Base-by-base conservation (phyloP, 768 basidiomycete genomes). In the Suillus ampliporus region DNA sequence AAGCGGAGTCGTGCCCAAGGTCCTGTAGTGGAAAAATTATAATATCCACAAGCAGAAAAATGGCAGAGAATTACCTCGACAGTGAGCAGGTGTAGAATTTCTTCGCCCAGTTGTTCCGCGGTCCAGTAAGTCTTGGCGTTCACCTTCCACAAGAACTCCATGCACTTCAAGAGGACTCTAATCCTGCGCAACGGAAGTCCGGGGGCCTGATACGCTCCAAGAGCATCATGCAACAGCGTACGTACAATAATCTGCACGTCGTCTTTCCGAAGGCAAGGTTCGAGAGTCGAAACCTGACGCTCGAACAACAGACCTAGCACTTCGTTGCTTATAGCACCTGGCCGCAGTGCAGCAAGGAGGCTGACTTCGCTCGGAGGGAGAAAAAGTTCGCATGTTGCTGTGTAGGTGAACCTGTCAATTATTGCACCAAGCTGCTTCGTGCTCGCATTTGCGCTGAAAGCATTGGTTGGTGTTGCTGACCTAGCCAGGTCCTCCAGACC, bases 341-440 rank as follows among this genome's bases (percentile, higher is more conserved):
- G 13, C 11, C 26, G 26, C 54, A 56, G 38, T 28, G 17, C 1
- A 5, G 54, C 40, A 35, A 40, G 38, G 17, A 56, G 54, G 54
- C 38, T 40, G 6, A 90, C 78, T 14, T 80, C 76, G 6, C 75
- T 70, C 0, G 86, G 75, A 9, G 78, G 66, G 52, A 89, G 76
- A 34, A 90, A 77, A 5, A 94, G 82, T 34, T 94, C 91, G 70
- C 84, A 89, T 3, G 84, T 76, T 14, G 84, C 89, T 26, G 90
- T 79, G 62, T 88, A 89, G 0, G 91, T 89, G 26, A 88, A 76
- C 21, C 87, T 79, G 64, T 92, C 90, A 19, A 94, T 67, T 46
- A 92, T 82, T 9, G 76, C 72, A 1, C 78, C 83, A 7, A 92
- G 80, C 61, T 90, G 89, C 65, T 82, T 86, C 40, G 85, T 73